Base-by-base conservation (phyloP, 441 rosid species). In the Theobroma grandiflorum region DNA sequence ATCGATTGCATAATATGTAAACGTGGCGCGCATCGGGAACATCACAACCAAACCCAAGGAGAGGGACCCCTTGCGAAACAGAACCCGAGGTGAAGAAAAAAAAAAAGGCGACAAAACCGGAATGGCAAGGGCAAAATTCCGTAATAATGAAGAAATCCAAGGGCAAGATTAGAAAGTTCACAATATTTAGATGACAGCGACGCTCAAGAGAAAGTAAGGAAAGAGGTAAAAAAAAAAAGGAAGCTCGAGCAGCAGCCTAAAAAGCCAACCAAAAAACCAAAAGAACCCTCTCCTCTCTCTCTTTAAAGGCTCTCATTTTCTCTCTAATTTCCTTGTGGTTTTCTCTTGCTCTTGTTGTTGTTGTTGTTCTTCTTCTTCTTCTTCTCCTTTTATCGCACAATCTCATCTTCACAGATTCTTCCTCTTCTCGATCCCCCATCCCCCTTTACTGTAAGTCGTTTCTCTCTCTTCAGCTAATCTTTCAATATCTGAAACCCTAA, bases 181-280 rank as follows among this genome's bases (percentile, higher is more conserved):
- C 77, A 75, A 81, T 84, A 83, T 85, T 87, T 82, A 82, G 80
- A 77, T 80, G 88, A 84, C 81, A 87, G 82, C 86, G 72, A 82
- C 78, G 83, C 84, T 15, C n/a, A 71, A 75, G 69, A 65, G 20
- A 31, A 78, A 43, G 11, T 20, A 43, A 47, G 18, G 35, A 10
- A 43, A 62, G 49, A 64, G 45, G 10, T 20, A 40, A 40, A 37
- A 2, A 65, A 2, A 67, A 9, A 1, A 45, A 73, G 31, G 31
- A 79, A 78, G 58, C 70, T 26, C 31, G 31, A 26, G 31, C 61
- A 77, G 86, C 78, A 80, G 87, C 88, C 80, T 47, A 76, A 85
- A 75, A 77, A 55, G 72, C 69, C 77, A 55, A 62, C 33, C 76
- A 57, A 79, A 82, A 78, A 82, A 33, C 22, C 64, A 67, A 63